Conservation (phyloP, 805 yeast genomes). For the Zygoascus bituminiphila region DNA sequence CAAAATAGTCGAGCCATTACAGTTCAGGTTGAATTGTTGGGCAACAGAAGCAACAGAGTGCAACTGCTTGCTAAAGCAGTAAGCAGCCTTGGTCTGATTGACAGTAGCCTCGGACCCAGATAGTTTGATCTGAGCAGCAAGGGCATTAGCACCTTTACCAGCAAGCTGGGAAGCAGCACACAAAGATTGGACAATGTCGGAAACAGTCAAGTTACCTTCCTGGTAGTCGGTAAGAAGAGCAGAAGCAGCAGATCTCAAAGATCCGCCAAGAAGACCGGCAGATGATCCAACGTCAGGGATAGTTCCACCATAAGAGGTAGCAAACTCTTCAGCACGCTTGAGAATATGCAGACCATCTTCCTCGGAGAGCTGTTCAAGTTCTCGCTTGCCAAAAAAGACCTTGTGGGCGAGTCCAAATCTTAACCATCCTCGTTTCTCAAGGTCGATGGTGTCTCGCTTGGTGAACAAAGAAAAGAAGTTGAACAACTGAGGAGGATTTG, state of each 20-base stretch:
- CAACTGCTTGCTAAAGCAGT: background rate
- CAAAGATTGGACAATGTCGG: background rate
- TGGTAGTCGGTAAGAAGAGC: background rate
- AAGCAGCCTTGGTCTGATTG: background rate
- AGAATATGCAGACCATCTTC: background rate
- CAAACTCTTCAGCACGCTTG: background rate
- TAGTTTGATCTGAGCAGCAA: background rate
- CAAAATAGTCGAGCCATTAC: background rate
- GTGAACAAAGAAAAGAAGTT: background rate
- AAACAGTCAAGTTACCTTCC: background rate
- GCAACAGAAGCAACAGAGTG: background rate
- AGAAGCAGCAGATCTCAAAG: background rate
- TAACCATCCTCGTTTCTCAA: background rate
- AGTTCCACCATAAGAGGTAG: background rate
- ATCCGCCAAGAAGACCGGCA: background rate
- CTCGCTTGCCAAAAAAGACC: background rate
- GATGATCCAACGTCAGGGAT: background rate
- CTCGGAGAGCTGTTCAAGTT: background rate
- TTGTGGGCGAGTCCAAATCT: conserved; percentile 1
- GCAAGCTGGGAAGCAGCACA: background rate
- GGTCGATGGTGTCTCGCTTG: background rate
- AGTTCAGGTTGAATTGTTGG: background rate
- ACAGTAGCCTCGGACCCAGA: background rate
- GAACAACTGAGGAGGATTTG: background rate
- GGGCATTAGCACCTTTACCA: background rate